Evolutionary conservation across 2,329 filamentous ascomycete species (phyloP).

Genomic region (Cladosporium sp.): DNA sequence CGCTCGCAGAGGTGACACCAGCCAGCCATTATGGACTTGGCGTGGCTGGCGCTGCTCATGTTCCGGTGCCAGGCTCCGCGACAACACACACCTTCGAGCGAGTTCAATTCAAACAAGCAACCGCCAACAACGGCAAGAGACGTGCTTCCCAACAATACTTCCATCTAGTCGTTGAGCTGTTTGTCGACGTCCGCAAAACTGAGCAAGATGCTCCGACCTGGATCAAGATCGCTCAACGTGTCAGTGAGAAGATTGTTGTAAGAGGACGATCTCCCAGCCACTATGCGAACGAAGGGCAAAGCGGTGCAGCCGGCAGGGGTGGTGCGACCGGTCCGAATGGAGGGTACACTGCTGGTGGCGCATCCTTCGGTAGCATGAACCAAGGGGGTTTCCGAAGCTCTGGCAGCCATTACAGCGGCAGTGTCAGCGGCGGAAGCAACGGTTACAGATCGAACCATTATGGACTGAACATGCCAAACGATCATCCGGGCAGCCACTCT

Average conservation of each 20-base stretch:
- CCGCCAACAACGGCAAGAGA: conserved; percentile 89
- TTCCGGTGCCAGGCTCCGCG: conserved; percentile 33
- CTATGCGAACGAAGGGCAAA: conserved; percentile 50
- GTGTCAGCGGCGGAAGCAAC: conserved; percentile 27
- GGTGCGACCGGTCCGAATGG: conserved; percentile 65
- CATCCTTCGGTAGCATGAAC: conserved; percentile 34
- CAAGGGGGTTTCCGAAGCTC: conserved; percentile 34
- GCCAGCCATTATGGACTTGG: conserved; percentile 27
- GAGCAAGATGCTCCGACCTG: conserved; percentile 55
- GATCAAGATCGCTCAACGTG: conserved; percentile 70
- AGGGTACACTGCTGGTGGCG: conserved; percentile 37
- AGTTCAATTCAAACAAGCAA: conserved; percentile 92
- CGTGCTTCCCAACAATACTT: conserved; percentile 91
- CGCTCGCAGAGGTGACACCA: conserved; percentile 23
- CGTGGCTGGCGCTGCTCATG: conserved; percentile 25
- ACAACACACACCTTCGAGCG: conserved; percentile 74
- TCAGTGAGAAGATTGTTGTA: conserved; percentile 84
- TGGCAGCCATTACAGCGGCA: conserved; percentile 28
- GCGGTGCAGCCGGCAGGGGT: conserved; percentile 61
- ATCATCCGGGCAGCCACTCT: conserved; percentile 40
- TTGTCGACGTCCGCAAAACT: conserved; percentile 63
- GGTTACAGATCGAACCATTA: conserved; percentile 36
- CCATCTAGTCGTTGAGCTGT: conserved; percentile 84
- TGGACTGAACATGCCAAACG: conserved; percentile 27
- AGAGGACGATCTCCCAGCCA: conserved; percentile 78